phyloP scores from a whole-genome alignment of 208 protist genomes.

The Crithidia sp. region DNA sequence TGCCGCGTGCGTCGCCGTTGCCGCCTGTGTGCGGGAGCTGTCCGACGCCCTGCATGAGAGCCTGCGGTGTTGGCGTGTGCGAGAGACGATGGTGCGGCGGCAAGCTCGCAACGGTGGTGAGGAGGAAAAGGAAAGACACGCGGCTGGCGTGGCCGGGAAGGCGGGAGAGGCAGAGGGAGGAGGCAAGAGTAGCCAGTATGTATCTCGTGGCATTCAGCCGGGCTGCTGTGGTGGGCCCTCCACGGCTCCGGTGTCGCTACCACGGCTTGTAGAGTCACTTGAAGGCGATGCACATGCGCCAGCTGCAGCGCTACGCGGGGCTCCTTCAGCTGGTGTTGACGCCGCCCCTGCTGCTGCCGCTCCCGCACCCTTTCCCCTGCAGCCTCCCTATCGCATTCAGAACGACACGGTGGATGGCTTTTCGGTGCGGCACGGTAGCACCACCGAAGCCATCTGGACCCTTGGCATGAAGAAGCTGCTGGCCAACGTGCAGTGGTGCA shows the following conservation, averaged over 20 bases:
- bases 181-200: too few species aligned
- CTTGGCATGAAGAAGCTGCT: conserved; percentile 83
- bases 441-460: conserved; percentile 73
- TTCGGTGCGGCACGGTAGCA: conserved; percentile 60
- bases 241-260: conserved; percentile 12
- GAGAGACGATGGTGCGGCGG: conserved; percentile 12
- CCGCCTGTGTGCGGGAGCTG: conserved; percentile 70
- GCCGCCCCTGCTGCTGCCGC: not conserved
- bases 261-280: conserved; percentile 9
- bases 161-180: not conserved
- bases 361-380: conserved; percentile 11
- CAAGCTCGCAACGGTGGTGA: not conserved
- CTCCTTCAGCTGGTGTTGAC: not conserved
- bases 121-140: not conserved
- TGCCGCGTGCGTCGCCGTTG: conserved; percentile 62
- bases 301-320: not conserved
- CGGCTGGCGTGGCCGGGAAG: not conserved
- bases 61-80: conserved; percentile 36
- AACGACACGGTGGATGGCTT: conserved; percentile 65
- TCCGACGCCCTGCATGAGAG: conserved; percentile 41
- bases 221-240: not conserved
- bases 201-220: too few species aligned
- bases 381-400: conserved; percentile 53
- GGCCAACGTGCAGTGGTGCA: conserved; percentile 79
- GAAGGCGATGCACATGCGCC: not conserved